Conservation (phyloP, 2,329 filamentous ascomycete species). For the Calonectria hongkongensis region DNA sequence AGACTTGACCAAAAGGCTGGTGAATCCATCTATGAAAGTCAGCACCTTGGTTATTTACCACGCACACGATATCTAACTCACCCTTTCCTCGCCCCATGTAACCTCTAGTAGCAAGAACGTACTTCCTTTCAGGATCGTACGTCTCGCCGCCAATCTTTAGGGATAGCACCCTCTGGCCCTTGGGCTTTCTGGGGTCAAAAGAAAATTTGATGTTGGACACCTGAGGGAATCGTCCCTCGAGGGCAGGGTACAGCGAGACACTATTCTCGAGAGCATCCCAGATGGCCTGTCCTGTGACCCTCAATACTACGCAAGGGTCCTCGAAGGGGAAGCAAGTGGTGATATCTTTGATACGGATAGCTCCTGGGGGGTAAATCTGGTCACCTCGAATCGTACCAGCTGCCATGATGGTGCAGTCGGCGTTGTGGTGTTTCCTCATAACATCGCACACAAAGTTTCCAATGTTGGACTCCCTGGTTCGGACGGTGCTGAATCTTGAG, state of each 20-base stretch:
- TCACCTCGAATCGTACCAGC: conserved; percentile 91
- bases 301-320: conserved; percentile 88
- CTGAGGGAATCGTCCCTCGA: conserved; percentile 90
- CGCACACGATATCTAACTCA: conserved; percentile 45
- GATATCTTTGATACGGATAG: conserved; percentile 87
- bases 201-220: conserved; percentile 88
- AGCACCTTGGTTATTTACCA: conserved; percentile 20
- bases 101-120: conserved; percentile 85
- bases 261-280: conserved; percentile 89
- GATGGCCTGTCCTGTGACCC: conserved; percentile 82
- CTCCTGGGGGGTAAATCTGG: conserved; percentile 89
- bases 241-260: conserved; percentile 85
- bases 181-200: conserved; percentile 78
- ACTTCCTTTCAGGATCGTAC: conserved; percentile 78
- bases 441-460: conserved; percentile 95
- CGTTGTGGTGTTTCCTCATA: conserved; percentile 87
- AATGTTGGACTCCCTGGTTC: conserved; percentile 86
- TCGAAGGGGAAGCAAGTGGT: conserved; percentile 95
- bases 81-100: conserved; percentile 92
- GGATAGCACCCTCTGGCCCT: conserved; percentile 78
- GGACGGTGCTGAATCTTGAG: conserved; percentile 88
- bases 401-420: conserved; percentile 90
- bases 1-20: conserved; percentile 82
- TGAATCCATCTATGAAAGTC: conserved; percentile 79
- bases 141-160: conserved; percentile 77